phyloP scores from a whole-genome alignment of 805 yeast genomes.

The Saccharomycopsis guyanensis region DNA sequence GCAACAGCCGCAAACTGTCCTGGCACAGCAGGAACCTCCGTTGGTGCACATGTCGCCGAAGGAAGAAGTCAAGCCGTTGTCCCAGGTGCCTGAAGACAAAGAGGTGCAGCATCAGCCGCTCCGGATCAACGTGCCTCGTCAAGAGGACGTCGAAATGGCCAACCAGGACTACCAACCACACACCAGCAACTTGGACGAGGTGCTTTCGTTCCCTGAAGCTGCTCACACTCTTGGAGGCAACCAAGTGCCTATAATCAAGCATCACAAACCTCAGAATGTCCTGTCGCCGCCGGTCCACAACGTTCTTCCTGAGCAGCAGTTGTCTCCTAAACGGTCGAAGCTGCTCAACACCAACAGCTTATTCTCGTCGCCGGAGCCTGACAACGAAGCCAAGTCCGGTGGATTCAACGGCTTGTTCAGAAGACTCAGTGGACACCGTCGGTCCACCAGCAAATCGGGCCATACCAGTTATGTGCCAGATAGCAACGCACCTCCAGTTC shows the following conservation, averaged over 20 bases:
- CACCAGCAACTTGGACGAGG: constrained; percentile 27
- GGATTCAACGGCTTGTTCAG: constrained; percentile 26
- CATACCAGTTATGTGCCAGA: constrained; percentile 21
- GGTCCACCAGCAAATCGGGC: constrained; percentile 9
- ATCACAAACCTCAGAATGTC: neutral
- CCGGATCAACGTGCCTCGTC: constrained; percentile 18
- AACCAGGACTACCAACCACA: constrained; percentile 22
- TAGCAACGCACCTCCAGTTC: constrained; percentile 21
- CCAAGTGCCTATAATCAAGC: neutral
- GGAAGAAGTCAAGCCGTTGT: neutral
- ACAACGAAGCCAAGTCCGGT: constrained; percentile 5
- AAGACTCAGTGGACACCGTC: constrained; percentile 27
- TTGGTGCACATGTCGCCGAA: neutral
- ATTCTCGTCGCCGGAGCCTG: neutral
- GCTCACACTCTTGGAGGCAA: constrained; percentile 32
- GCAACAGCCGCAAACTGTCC: constrained; percentile 5
- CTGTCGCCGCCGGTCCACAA: neutral
- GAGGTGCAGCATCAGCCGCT: constrained; percentile 15
- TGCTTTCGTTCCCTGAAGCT: constrained; percentile 32
- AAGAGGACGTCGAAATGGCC: constrained; percentile 10
- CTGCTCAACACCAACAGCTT: constrained; percentile 7
- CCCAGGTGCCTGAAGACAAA: neutral
- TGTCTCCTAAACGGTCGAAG: constrained; percentile 20
- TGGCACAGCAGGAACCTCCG: constrained; percentile 1
- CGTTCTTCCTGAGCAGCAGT: constrained; percentile 11